Base-by-base conservation (phyloP, 2,329 filamentous ascomycete species). In the Cryoendolithus antarcticus region DNA sequence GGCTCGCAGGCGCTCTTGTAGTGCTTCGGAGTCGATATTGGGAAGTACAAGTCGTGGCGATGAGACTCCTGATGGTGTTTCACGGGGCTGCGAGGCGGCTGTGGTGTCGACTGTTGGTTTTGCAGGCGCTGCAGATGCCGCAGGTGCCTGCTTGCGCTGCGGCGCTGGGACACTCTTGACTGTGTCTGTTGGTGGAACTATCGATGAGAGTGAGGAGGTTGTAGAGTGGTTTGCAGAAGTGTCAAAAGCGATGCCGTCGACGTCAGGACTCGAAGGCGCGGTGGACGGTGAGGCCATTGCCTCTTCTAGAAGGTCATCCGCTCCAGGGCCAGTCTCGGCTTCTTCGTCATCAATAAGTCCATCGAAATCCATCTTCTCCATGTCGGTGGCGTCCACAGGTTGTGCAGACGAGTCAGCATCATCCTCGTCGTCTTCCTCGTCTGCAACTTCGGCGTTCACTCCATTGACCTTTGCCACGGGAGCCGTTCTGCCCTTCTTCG, bases 1-100 rank as follows among this genome's bases (percentile, higher is more conserved):
- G 50, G 83, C 82, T 41, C 82, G 79, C 37, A 98, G 70, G 33
- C 88, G 80, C 41, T 80, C 77, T 53, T 82, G 79, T 34, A 94
- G 74, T 19, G 80, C 75, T 44, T 84, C 77, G 32, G 80, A 80
- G 55, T 88, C 80, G 45, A 77, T 68, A 40, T 80, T 80, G 43
- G 63, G 66, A 35, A 54, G 52, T 50, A 58, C 52, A 50, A 60
- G 38, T 45, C 57, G 55, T 3, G 55, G 56, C 24, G 56, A 58
- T 15, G 53, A 55, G 31, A 46, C 53, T 33, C 54, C 52, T 6
- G 47, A 51, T n/a, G 37, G 6, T 19, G 35, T 42, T 15, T 40
- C 32, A 9, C 13, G 11, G 9, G 37, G 28, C 37, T 43, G 39
- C 12, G 12, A 29, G 9, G 40, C 9, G 3, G 32, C 27, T n/a